Conservation (phyloP, 2,329 filamentous ascomycete genomes). For the Diatrype stigma region DNA sequence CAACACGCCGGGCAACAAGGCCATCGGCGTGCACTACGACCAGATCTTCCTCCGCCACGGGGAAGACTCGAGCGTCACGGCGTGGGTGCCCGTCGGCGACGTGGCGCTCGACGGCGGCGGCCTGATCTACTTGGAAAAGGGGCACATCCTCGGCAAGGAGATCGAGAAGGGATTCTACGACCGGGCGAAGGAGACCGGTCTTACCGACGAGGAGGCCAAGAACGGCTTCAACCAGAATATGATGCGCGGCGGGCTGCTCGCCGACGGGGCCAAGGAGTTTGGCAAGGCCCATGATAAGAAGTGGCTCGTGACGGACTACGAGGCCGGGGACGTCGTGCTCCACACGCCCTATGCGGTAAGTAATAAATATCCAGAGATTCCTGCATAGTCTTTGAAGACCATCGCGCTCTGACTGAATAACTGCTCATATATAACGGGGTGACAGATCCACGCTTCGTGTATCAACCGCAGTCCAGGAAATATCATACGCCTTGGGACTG, state of each 20-base stretch:
- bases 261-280: constrained; percentile 41
- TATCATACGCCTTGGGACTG: constrained; percentile 51
- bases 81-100: constrained; percentile 55
- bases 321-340: constrained; percentile 37
- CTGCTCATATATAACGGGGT: constrained; percentile 2
- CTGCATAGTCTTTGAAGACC: background rate
- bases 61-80: constrained; percentile 50
- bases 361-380: background rate
- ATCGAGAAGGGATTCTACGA: constrained; percentile 46
- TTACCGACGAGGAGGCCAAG: constrained; percentile 48
- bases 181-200: constrained; percentile 42
- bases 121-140: constrained; percentile 54
- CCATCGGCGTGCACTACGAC: constrained; percentile 58
- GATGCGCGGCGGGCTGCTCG: constrained; percentile 51
- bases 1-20: constrained; percentile 52
- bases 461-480: constrained; percentile 49
- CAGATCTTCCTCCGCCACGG: constrained; percentile 54
- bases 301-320: constrained; percentile 34
- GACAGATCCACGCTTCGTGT: constrained; percentile 53
- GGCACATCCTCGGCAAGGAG: constrained; percentile 39
- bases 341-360: constrained; percentile 33
- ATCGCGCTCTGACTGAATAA: too few relatives aligned
- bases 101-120: constrained; percentile 51
- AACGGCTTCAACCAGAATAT: constrained; percentile 56
- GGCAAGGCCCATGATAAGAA: constrained; percentile 20